phyloP scores from a whole-genome alignment of 2,329 filamentous ascomycete genomes.

The Colletotrichum falcatum region DNA sequence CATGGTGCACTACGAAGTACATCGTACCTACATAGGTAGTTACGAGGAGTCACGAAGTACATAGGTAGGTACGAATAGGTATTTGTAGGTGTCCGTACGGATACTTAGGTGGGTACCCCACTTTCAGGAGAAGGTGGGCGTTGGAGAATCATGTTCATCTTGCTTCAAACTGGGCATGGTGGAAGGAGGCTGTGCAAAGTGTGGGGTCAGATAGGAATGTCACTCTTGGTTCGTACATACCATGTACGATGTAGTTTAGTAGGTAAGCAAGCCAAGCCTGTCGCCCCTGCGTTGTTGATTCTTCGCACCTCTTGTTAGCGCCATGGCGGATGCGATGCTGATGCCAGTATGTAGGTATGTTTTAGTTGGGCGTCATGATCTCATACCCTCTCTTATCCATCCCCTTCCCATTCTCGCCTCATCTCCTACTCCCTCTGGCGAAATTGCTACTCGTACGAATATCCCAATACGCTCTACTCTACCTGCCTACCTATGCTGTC shows the following conservation, averaged over 20 bases:
- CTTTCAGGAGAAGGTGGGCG: constrained; percentile 39
- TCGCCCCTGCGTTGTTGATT: constrained; percentile 34
- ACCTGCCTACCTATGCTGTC: neutral
- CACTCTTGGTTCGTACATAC: constrained; percentile 36
- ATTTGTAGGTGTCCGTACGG: too few relatives aligned
- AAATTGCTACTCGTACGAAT: constrained; percentile 7
- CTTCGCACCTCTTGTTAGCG: constrained; percentile 3
- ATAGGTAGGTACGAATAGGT: too few relatives aligned
- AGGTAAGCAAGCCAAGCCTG: constrained; percentile 32
- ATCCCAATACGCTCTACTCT: neutral
- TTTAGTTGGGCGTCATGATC: constrained; percentile 10
- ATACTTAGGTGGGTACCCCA: constrained; percentile 13
- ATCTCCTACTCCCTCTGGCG: neutral
- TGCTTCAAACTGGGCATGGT: constrained; percentile 40
- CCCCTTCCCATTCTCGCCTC: neutral
- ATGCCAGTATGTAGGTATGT: constrained; percentile 12
- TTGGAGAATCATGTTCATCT: constrained; percentile 41
- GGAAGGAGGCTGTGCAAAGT: constrained; percentile 42
- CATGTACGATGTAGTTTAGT: constrained; percentile 14
- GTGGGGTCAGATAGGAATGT: constrained; percentile 40
- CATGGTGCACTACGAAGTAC: neutral
- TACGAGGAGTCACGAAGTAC: too few relatives aligned
- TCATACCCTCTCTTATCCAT: neutral
- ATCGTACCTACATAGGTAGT: too few relatives aligned
- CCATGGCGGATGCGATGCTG: constrained; percentile 26